phyloP scores from a whole-genome alignment of 108 stramenopile species.

The Cyclotella cryptica region DNA sequence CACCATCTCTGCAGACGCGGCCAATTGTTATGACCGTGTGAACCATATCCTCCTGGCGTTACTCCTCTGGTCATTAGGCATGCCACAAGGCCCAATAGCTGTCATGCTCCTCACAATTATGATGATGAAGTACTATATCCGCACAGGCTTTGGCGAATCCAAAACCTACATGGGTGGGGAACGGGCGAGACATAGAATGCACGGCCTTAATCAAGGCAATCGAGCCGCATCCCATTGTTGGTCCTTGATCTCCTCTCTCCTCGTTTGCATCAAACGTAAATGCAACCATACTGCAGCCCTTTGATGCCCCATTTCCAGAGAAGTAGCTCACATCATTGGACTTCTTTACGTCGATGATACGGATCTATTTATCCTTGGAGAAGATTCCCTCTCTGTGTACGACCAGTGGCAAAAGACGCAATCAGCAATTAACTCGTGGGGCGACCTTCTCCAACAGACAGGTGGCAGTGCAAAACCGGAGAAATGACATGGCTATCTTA shows the following conservation, averaged over 20 bases:
- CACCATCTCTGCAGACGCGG: conserved; percentile 4
- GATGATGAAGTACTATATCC: conserved; percentile 31
- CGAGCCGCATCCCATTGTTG: conserved; percentile 29
- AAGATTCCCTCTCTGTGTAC: too few species aligned
- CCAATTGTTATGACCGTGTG: conserved; percentile 34
- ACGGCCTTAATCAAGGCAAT: conserved; percentile 43
- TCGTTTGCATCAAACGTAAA: conserved; percentile 9
- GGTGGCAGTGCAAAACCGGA: not conserved
- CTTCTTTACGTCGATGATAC: conserved; percentile 33
- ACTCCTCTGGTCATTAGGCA: not conserved
- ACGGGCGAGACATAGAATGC: not conserved
- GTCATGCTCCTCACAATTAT: conserved; percentile 26
- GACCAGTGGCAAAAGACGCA: not conserved
- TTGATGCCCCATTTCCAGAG: not conserved
- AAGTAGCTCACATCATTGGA: not conserved
- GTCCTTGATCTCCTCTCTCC: conserved; percentile 1
- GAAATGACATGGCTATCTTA: not conserved
- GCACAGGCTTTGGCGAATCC: conserved; percentile 40
- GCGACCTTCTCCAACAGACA: not conserved
- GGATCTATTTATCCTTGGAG: not conserved
- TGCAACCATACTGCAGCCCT: conserved; percentile 13
- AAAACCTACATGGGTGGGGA: not conserved
- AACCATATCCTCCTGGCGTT: conserved; percentile 20
- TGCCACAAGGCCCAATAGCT: not conserved
- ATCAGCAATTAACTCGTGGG: not conserved